Evolutionary conservation across 2,329 filamentous ascomycete species (phyloP).

Genomic region (Aspergillus sp.): DNA sequence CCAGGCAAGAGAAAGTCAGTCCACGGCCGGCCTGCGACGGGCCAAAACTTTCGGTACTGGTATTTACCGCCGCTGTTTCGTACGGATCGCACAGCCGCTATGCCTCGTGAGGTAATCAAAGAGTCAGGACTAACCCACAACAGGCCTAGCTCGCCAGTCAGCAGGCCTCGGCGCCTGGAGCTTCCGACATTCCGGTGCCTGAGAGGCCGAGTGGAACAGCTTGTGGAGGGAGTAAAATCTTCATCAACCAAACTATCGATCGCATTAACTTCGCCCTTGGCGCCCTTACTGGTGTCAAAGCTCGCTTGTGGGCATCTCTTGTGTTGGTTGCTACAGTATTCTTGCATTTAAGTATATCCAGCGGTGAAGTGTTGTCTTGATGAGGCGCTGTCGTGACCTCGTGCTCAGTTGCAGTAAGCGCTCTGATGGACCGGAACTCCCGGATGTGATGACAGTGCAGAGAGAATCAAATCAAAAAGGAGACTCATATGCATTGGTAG

Average conservation of each 20-base stretch:
- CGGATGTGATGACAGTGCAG: conserved; percentile 4
- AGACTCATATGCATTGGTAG: conserved; percentile 9
- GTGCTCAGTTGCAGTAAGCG: neutral
- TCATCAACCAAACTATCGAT: conserved; percentile 10
- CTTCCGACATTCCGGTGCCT: neutral
- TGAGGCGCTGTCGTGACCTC: too few relatives aligned
- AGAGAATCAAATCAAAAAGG: neutral
- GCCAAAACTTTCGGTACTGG: conserved; percentile 1
- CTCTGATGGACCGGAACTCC: conserved; percentile 29
- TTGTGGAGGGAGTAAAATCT: neutral
- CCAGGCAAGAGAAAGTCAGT: conserved; percentile 13
- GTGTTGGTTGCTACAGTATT: too few relatives aligned
- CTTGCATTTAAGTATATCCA: too few relatives aligned
- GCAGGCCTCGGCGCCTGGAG: too few relatives aligned
- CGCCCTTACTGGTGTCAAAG: neutral
- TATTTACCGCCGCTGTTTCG: neutral
- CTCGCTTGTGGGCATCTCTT: too few relatives aligned
- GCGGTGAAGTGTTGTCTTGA: too few relatives aligned
- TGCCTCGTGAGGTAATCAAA: neutral
- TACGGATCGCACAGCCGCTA: conserved; percentile 4
- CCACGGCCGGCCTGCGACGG: conserved; percentile 19
- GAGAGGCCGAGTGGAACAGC: conserved; percentile 3
- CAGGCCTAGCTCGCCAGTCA: neutral
- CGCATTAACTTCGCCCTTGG: neutral
- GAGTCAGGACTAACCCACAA: neutral